A percentile compares a stretch with the other conserved stretches of the same genome.
Evolutionary conservation across 2,329 filamentous ascomycete species (phyloP).

Genomic region (Colletotrichum karsti): DNA sequence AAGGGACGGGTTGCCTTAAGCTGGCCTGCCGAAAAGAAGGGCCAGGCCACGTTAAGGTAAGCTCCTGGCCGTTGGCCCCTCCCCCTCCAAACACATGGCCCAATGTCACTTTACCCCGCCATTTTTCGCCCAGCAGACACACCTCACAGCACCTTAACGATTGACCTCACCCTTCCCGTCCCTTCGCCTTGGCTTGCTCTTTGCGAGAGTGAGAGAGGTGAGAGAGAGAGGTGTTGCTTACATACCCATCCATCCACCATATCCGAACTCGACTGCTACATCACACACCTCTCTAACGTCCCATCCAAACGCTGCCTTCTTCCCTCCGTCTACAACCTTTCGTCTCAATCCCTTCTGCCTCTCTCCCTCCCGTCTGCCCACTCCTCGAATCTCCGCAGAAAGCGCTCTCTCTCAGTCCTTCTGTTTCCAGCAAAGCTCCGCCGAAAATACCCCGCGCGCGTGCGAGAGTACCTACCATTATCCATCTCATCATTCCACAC

Average conservation of each 20-base stretch:
- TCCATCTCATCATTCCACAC: neutral
- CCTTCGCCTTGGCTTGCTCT: too few relatives aligned
- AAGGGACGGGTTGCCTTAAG: neutral
- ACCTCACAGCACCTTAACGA: neutral
- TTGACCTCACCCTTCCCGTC: neutral
- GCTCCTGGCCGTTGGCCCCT: neutral
- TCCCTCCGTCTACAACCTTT: neutral
- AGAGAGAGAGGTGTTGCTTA: neutral
- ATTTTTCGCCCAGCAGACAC: neutral
- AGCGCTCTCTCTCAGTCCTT: neutral
- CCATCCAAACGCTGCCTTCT: neutral
- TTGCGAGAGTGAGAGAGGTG: neutral
- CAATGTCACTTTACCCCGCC: constrained; percentile 17
- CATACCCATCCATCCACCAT: constrained; percentile 2
- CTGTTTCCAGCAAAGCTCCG: too few relatives aligned
- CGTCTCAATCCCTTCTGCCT: neutral
- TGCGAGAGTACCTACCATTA: neutral
- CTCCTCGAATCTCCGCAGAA: neutral
- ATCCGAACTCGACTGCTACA: neutral
- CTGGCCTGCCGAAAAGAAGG: too few relatives aligned
- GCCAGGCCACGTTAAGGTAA: too few relatives aligned
- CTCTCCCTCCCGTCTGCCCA: neutral
- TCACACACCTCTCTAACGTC: neutral
- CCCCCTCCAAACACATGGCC: constrained; percentile 12
- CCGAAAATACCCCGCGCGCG: neutral